A percentile compares a stretch with the other conserved stretches of the same genome.
Conservation (phyloP, 352 stramenopile species). For the Phytopythium montanum region DNA sequence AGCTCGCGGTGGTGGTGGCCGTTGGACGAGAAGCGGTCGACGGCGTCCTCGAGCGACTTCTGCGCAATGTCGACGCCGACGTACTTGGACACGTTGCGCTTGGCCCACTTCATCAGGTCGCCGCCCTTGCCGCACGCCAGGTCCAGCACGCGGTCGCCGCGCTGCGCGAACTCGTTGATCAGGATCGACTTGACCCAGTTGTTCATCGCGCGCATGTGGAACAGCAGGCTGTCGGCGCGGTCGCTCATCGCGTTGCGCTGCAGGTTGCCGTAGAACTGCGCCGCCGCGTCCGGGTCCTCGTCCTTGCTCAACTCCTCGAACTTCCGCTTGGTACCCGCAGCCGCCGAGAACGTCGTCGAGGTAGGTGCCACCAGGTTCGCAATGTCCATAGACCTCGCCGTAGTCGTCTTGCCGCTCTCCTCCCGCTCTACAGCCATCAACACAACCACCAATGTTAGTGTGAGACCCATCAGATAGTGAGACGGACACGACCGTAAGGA, state of each 20-base stretch:
- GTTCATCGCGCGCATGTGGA: slow-evolving; percentile 98
- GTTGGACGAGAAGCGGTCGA: slow-evolving; percentile 77
- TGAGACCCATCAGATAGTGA: neutral
- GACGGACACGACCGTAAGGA: slow-evolving; percentile 5
- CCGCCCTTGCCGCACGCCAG: slow-evolving; percentile 98
- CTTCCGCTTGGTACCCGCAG: slow-evolving; percentile 33
- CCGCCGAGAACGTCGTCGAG: slow-evolving; percentile 9
- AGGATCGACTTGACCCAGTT: slow-evolving; percentile 98
- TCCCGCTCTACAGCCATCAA: slow-evolving; percentile 13
- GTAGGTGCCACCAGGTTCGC: slow-evolving; percentile 44
- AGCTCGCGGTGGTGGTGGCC: slow-evolving; percentile 68
- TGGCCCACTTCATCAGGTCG: slow-evolving; percentile 97
- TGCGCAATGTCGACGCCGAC: slow-evolving; percentile 98
- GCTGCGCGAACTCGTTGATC: slow-evolving; percentile 88
- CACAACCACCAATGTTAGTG: neutral
- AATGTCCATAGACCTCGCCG: slow-evolving; percentile 44
- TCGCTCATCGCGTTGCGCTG: slow-evolving; percentile 68
- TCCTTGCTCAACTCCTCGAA: slow-evolving; percentile 56
- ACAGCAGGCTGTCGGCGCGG: slow-evolving; percentile 89
- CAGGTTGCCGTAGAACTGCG: slow-evolving; percentile 85
- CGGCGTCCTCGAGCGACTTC: slow-evolving; percentile 94
- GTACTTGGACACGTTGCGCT: slow-evolving; percentile 91
- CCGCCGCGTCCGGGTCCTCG: slow-evolving; percentile 58
- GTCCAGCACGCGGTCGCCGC: slow-evolving; percentile 92
- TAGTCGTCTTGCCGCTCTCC: slow-evolving; percentile 15